Percentiles rank a stretch among this genome's conserved stretches.
These are phyloP conservation scores for Rosa rugosa DNA, from an alignment of 306 rosid genomes.

Conservation along the genomic window DNA sequence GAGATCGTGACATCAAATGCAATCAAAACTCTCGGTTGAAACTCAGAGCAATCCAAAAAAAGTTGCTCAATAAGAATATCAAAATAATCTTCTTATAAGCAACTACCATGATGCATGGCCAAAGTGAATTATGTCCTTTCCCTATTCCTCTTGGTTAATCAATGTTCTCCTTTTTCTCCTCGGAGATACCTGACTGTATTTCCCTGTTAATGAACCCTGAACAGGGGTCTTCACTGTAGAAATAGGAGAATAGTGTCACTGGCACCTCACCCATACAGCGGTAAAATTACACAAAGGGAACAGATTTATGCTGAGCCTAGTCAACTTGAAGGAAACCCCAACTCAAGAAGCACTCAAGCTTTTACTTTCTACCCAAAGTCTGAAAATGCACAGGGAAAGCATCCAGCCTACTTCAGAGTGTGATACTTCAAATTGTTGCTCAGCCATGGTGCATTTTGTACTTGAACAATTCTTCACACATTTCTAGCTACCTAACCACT, in stretches of 20 bases:
- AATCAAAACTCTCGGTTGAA: not conserved
- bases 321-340: not conserved
- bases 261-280: not conserved
- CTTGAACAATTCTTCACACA: not conserved
- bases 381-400: not conserved
- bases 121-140: not conserved
- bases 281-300: not conserved
- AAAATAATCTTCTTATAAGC: not conserved
- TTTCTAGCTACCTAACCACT: not conserved
- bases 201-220: not conserved
- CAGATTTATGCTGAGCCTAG: not conserved
- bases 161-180: not conserved
- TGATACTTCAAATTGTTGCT: not conserved
- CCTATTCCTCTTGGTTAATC: not conserved
- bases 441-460: not conserved
- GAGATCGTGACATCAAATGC: not conserved
- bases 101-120: conserved; percentile 6
- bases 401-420: not conserved
- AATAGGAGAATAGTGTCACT: not conserved
- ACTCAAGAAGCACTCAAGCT: not conserved
- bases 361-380: not conserved
- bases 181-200: not conserved
- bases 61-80: not conserved
- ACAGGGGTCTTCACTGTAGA: not conserved
- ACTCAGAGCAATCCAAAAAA: not conserved